Evolutionary conservation across 2,329 filamentous ascomycete species (phyloP).

Genomic region (Fusarium sp.): DNA sequence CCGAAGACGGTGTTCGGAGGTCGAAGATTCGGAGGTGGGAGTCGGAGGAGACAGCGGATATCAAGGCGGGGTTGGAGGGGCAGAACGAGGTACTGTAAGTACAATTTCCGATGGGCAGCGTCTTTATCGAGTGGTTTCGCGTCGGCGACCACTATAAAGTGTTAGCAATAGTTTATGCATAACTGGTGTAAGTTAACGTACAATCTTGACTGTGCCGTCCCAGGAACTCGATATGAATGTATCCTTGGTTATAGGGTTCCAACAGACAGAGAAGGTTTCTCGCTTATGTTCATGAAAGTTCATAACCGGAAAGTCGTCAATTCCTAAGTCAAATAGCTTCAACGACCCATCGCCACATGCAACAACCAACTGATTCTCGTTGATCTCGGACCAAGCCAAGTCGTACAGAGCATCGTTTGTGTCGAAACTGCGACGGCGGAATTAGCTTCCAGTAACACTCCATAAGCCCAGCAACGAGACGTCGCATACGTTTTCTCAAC

Average conservation of each 20-base stretch:
- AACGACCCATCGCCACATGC: slow-evolving; percentile 93
- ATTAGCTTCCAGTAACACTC: not conserved
- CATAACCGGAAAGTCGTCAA: slow-evolving; percentile 86
- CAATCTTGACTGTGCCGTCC: slow-evolving; percentile 95
- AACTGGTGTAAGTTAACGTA: slow-evolving; percentile 39
- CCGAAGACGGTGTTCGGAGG: slow-evolving; percentile 83
- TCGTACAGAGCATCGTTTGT: slow-evolving; percentile 98
- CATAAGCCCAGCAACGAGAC: not conserved
- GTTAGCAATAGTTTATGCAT: not conserved
- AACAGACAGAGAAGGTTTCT: slow-evolving; percentile 91
- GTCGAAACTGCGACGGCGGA: slow-evolving; percentile 72
- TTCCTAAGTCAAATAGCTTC: slow-evolving; percentile 88
- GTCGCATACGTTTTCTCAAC: slow-evolving; percentile 79
- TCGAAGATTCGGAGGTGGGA: slow-evolving; percentile 92
- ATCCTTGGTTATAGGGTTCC: slow-evolving; percentile 92
- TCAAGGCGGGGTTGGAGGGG: slow-evolving; percentile 83
- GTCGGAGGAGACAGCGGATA: slow-evolving; percentile 90
- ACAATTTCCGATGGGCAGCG: slow-evolving; percentile 90
- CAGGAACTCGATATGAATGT: slow-evolving; percentile 91
- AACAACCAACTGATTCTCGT: slow-evolving; percentile 92
- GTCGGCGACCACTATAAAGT: slow-evolving; percentile 80
- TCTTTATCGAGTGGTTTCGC: slow-evolving; percentile 77
- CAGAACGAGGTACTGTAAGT: slow-evolving; percentile 94
- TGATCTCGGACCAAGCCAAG: slow-evolving; percentile 91
- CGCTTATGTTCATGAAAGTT: slow-evolving; percentile 93